Base-by-base conservation (phyloP, 805 yeast species). In the Candida broadrunensis region DNA sequence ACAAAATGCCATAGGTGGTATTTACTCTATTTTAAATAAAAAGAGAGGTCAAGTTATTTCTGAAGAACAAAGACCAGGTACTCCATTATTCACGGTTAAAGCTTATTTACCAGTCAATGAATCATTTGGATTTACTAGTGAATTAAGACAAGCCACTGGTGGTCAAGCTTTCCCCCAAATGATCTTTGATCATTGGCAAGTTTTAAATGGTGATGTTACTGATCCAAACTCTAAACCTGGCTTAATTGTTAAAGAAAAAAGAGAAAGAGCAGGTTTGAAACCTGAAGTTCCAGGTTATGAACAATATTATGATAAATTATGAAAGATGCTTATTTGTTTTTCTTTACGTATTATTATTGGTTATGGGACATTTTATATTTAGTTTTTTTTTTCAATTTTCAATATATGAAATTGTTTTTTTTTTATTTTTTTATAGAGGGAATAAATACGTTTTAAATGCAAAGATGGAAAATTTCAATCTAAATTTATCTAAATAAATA, bases 91-190 rank as follows among this genome's bases (percentile, higher is more conserved):
- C 84, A 89, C 96, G 64, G 95, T 91, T 75, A 93, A 91, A 88
- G 99, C 99, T 65, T 87, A 89, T 96, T 83, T 91, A 79, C 99
- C 99, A 73, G 97, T 91, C 62, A 93, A 91, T 80, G 99, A 93
- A 83, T 91, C 99, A 46, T 91, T 93, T 85, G 99, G 99, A 86
- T 91, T 91, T 96, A 85, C 96, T 64, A 93, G 95, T 81, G 96
- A 90, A 68, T 85, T 91, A 70, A 88, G 99, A 83, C 97, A 91
- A 80, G 97, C 98, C 70, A 91, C 99, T 68, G 97, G 97, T 87
- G 99, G 99, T 77, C 99, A 91, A 83, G 99, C 99, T 75, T 91
- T 91, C 99, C 99, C 99, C 78, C 98, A 91, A 81, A 82, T 93
- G 95, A 95, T 93, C 75, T 93, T 91, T 77, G 98, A 93, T 76